Base-by-base conservation (phyloP, 345 rosid genomes). In the Erodium maritimum region DNA sequence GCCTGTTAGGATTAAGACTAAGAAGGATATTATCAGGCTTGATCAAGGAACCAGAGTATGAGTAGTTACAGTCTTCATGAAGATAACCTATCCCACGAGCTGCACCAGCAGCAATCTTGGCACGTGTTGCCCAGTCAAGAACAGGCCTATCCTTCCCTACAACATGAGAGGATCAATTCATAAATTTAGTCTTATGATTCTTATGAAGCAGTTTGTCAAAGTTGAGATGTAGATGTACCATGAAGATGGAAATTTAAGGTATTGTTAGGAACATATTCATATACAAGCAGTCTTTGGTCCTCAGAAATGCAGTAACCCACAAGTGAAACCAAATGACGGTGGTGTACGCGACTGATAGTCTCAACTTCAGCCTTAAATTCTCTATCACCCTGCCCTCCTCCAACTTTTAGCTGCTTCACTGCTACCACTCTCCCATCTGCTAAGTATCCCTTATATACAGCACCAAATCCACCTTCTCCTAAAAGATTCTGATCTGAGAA, bases 71-170 rank as follows among this genome's bases (percentile, higher is more conserved):
- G 67, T 86, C 96, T 74, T 91, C 96, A 79, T 91, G 96, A 62
- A 91, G 98, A 79, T 91, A 91, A 74, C 95, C 90, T 73, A 88
- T 60, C 62, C 98, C 98, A 57, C 96, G 98, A 75, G 96, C 96
- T 23, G 96, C 98, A 62, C 98, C 98, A 58, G 75, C 80, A 63
- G 95, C 93, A 60, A 88, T 75, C 77, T 73, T 91, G 23, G 88
- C 68, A 46, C 96, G 96, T 59, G 72, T 77, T 66, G 65, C 76
- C 98, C 98, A 91, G 62, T 83, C 90, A 23, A 88, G 69, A 67
- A 80, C 84, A 0, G 80, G 83, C 63, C 73, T 66, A 25, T 72
- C 82, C 74, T 75, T 71, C 29, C 76, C 98, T 88, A 74, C 57
- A 65, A 65, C 65, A 37, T 63, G 60, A 5, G 59, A 55, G 52